Evolutionary conservation across 805 yeast genomes (phyloP), one percentile per base, ranked within the genome.

Genomic region (Myxozyma kluyveri): DNA sequence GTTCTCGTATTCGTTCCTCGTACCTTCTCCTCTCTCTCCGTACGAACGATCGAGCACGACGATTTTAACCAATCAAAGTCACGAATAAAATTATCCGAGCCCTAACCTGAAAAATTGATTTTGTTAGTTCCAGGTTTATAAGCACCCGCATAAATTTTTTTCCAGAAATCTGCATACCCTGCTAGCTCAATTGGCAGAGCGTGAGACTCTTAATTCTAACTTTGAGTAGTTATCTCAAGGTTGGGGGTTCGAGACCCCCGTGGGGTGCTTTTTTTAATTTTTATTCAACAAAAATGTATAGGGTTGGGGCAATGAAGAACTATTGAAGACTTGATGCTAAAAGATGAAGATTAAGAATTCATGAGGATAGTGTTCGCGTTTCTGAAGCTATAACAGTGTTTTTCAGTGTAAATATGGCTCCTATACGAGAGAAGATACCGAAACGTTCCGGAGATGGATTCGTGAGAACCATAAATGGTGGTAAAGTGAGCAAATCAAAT

Each of bases 161-260:
- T 29, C 14, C 33, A 29, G 9, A 29, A 9, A 9, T 29, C 33
- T 9, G 12, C 33, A 9, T 9, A 40, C 47, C 47, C 47, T 12
- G 47, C 47, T 60, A 63, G 65, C 65, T 62, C 65, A 62, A 62
- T 62, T 56, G 64, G 65, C 59, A 62, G 65, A 62, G 65, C 65
- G 65, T 62, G 64, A 62, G 65, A 62, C 65, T 62, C 48, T 49
- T 49, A 49, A 19, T 4, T 9, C 5, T 10, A 9, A 4, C n/a
- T 12, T 23, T 23, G n/a, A n/a, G n/a, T n/a, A n/a, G 39, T 26
- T 4, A 49, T 49, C 52, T 45, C 52, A 49, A 49, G 52, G 52
- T 49, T 49, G 49, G 44, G 52, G 52, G 52, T 49, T 49, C 52
- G 52, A 49, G 49, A 36, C 52, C 52, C 52, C 44, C 47, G 47